Base-by-base conservation (phyloP, 2,329 filamentous ascomycete species). In the Ophioceras dolichostomum region DNA sequence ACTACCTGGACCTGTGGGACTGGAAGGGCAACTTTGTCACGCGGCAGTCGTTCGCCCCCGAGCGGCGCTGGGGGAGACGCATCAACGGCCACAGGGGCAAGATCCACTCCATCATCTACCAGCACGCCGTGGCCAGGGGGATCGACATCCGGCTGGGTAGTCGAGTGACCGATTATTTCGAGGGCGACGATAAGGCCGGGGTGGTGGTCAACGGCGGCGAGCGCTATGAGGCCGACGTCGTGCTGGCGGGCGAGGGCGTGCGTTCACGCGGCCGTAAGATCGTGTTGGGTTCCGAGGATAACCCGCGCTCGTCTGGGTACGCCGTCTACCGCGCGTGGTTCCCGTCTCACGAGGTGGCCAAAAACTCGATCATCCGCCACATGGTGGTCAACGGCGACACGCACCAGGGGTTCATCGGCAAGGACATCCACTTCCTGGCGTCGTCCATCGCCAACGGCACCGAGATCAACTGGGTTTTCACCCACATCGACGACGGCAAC, bases 31-130 rank as follows among this genome's bases (percentile, higher is more conserved):
- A 68, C 31, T 63, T 67, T 38, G 68, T 65, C 21, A 68, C 72
- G 35, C 58, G 57, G 2, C 66, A 65, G 40, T 53, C 59, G 2
- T 60, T 54, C 32, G 44, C 45, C 3, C 40, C 37, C 34, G 51
- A 54, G 42, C 48, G 43, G 39, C 53, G 59, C 36, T 56, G 60
- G 41, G 62, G 62, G 5, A 61, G 65, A 3, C 59, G 64, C 13
- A 70, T 72, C 51, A 73, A 72, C 42, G 68, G 68, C 3, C 69
- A 73, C 46, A 53, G 70, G 16, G 67, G 67, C 17, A 61, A 70
- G 46, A 52, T 73, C 31, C 70, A 74, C 48, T 58, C 59, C 34
- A 61, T 70, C 32, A 60, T 73, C 16, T 70, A 65, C 40, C 56
- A 65, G 18, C 67, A 73, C 48, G 68, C 65, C 4, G 54, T 62